Conservation (phyloP, 2,329 filamentous ascomycete species). For the Grosmannia penicillata region DNA sequence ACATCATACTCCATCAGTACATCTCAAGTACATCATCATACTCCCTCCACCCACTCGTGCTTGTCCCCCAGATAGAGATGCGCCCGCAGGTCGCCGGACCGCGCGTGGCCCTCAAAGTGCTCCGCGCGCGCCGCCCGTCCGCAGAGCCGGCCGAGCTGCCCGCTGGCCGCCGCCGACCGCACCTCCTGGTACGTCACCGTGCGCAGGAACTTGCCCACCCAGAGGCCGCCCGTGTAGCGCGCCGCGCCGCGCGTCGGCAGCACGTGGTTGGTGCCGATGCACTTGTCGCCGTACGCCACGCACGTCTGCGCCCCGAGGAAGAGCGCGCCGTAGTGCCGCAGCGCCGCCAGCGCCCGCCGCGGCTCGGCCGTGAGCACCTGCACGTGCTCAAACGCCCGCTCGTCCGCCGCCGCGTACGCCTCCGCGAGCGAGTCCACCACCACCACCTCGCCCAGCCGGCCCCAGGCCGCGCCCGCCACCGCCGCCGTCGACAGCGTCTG, state of each 20-base stretch:
- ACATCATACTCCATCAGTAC: neutral
- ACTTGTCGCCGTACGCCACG: constrained; percentile 39
- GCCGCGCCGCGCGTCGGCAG: constrained; percentile 32
- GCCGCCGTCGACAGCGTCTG: constrained; percentile 25
- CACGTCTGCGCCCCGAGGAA: constrained; percentile 37
- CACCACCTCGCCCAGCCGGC: constrained; percentile 28
- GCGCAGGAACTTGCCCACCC: constrained; percentile 38
- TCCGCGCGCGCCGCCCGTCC: constrained; percentile 32
- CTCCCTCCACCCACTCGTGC: constrained; percentile 25
- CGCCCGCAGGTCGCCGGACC: constrained; percentile 33
- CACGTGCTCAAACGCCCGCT: constrained; percentile 34
- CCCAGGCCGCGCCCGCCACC: constrained; percentile 28
- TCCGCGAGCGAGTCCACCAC: constrained; percentile 27
- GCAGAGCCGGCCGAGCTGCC: constrained; percentile 31
- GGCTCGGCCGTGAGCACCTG: constrained; percentile 32
- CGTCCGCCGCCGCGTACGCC: constrained; percentile 27
- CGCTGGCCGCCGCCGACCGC: constrained; percentile 24
- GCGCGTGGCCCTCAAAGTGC: constrained; percentile 36
- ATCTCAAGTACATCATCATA: neutral
- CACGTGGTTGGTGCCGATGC: constrained; percentile 40
- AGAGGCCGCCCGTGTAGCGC: constrained; percentile 35
- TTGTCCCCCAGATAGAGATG: constrained; percentile 25
- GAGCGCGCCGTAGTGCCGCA: constrained; percentile 33
- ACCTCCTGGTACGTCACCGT: constrained; percentile 41
- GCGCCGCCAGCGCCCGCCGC: constrained; percentile 31